These are phyloP conservation scores for Aspergillus transmontanensis DNA, from an alignment of 2,329 filamentous ascomycete species.

Conservation along the genomic window DNA sequence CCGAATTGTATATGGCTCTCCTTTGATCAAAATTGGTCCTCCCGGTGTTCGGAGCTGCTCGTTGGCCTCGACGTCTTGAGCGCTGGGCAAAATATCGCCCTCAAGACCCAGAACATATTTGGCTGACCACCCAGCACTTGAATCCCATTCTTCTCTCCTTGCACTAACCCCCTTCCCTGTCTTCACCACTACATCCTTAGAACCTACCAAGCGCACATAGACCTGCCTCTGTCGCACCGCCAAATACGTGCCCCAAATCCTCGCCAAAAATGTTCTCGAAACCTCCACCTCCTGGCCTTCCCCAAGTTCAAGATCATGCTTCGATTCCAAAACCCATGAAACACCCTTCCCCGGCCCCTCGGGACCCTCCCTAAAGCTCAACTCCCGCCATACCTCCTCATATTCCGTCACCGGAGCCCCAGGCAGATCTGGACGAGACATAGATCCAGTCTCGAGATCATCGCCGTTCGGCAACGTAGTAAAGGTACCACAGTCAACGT, in stretches of 20 bases:
- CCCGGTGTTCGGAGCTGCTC: conserved; percentile 21
- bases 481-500: conserved; percentile 41
- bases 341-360: conserved; percentile 25
- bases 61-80: conserved; percentile 16
- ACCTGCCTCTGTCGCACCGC: conserved; percentile 30
- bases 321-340: conserved; percentile 36
- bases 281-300: conserved; percentile 23
- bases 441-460: conserved; percentile 42
- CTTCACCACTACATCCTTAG: conserved; percentile 20
- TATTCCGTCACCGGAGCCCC: conserved; percentile 50
- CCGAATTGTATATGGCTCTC: conserved; percentile 26
- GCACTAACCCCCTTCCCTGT: conserved; percentile 31
- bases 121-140: conserved; percentile 11
- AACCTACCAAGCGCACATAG: conserved; percentile 11
- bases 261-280: conserved; percentile 32
- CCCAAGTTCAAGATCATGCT: conserved; percentile 9
- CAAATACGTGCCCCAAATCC: conserved; percentile 35
- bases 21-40: conserved; percentile 21
- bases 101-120: conserved; percentile 7
- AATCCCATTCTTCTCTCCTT: conserved; percentile 24
- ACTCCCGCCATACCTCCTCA: conserved; percentile 67
- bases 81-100: conserved; percentile 23
- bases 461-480: conserved; percentile 43
- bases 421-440: conserved; percentile 40
- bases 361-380: conserved; percentile 35